These are phyloP conservation scores for Scytalidium lignicola DNA, from an alignment of 2,329 filamentous ascomycete genomes.

Conservation along the genomic window DNA sequence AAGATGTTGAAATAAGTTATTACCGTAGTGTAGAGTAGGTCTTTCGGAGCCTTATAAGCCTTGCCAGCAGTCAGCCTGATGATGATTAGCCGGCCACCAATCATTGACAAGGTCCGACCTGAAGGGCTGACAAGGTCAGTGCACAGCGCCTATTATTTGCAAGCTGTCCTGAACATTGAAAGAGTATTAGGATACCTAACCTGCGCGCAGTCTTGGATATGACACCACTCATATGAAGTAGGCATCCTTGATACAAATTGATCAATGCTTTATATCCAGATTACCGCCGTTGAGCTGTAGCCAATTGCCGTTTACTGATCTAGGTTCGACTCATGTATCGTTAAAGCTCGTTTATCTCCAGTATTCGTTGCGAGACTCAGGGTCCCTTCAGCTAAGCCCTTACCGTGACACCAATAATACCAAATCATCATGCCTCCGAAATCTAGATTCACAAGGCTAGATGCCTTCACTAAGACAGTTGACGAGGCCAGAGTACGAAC, in stretches of 20 bases:
- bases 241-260: not conserved
- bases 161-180: not conserved
- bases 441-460: constrained; percentile 91
- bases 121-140: not conserved
- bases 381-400: not conserved
- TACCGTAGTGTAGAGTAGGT: too few species aligned
- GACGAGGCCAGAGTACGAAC: constrained; percentile 96
- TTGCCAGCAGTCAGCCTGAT: not conserved
- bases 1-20: too few species aligned
- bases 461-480: constrained; percentile 98
- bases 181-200: not conserved
- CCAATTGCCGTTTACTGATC: not conserved
- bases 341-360: not conserved
- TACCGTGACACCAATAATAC: not conserved
- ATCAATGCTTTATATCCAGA: not conserved
- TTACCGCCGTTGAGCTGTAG: not conserved
- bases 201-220: not conserved
- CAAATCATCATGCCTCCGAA: constrained; percentile 69
- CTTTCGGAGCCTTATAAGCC: not conserved
- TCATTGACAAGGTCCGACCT: not conserved
- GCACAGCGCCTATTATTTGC: not conserved
- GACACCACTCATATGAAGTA: too few species aligned
- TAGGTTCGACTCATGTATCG: not conserved
- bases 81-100: not conserved
- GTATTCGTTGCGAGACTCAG: not conserved